Conservation (phyloP, 768 basidiomycete genomes). For the Pulveroboletus sp. region DNA sequence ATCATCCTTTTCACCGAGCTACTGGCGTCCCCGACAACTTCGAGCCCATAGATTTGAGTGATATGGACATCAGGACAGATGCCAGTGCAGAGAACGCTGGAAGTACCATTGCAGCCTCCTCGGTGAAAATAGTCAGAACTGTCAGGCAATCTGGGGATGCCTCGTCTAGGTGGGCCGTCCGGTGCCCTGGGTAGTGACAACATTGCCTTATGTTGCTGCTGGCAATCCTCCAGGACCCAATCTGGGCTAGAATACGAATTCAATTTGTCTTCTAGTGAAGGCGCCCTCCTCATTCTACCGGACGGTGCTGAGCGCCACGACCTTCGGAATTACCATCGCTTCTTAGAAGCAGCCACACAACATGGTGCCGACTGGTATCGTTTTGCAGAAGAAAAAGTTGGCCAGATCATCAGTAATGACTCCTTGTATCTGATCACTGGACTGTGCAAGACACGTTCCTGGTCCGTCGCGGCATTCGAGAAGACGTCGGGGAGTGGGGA, state of each 20-base stretch:
- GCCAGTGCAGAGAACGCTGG: too few species aligned
- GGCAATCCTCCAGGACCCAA: neutral
- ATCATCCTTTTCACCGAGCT: neutral
- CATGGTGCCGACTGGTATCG: conserved; percentile 28
- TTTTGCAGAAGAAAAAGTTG: conserved; percentile 16
- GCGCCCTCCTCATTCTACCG: conserved; percentile 29
- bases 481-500: too few species aligned
- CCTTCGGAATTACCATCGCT: conserved; percentile 16
- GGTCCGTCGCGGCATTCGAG: too few species aligned
- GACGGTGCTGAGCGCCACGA: conserved; percentile 16
- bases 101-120: too few species aligned
- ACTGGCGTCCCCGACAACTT: neutral
- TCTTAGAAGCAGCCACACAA: conserved; percentile 14
- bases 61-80: conserved; percentile 7
- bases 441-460: too few species aligned
- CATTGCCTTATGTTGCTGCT: neutral
- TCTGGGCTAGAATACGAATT: conserved; percentile 2
- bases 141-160: neutral
- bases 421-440: conserved; percentile 29
- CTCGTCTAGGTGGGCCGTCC: neutral
- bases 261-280: conserved; percentile 17
- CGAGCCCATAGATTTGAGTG: conserved; percentile 11
- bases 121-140: too few species aligned
- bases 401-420: conserved; percentile 17
- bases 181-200: too few species aligned